Evolutionary conservation across 169 alveolate genomes (phyloP).

Genomic region (Plasmodium gaboni): DNA sequence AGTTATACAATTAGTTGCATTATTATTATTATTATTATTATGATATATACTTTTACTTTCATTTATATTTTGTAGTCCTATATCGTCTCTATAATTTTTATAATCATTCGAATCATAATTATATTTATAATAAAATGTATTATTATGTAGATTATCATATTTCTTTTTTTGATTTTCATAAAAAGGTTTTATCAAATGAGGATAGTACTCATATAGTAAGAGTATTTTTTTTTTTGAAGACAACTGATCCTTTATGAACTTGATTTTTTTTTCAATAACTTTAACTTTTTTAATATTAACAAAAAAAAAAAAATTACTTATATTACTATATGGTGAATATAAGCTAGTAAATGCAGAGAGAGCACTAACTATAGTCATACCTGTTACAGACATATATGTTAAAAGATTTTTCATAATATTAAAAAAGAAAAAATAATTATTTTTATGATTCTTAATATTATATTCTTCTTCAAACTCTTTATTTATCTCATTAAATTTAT

Average conservation of each 20-base stretch:
- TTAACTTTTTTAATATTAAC: constrained; percentile 51
- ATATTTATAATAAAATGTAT: background rate
- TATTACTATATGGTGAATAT: constrained; percentile 55
- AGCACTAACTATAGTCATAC: constrained; percentile 69
- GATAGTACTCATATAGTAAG: constrained; percentile 18
- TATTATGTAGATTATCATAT: background rate
- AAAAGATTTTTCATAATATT: constrained; percentile 50
- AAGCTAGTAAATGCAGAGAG: constrained; percentile 69
- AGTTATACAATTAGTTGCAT: too few relatives aligned
- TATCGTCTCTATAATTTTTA: background rate
- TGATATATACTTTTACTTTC: background rate
- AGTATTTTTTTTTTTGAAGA: constrained; percentile 42
- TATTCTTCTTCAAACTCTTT: constrained; percentile 52
- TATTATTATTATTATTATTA: background rate
- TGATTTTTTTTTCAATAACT: constrained; percentile 41
- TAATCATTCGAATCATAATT: background rate
- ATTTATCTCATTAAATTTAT: constrained; percentile 22
- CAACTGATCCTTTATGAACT: constrained; percentile 20
- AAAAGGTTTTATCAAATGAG: constrained; percentile 13
- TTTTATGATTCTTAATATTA: constrained; percentile 41
- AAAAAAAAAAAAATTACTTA: constrained; percentile 47
- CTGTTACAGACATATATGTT: constrained; percentile 62
- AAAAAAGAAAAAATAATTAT: constrained; percentile 13
- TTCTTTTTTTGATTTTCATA: background rate
- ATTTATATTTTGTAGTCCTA: constrained; percentile 1